phyloP scores from a whole-genome alignment of 371 early-diverging fungal species.

The Basidiobolus heterosporus region DNA sequence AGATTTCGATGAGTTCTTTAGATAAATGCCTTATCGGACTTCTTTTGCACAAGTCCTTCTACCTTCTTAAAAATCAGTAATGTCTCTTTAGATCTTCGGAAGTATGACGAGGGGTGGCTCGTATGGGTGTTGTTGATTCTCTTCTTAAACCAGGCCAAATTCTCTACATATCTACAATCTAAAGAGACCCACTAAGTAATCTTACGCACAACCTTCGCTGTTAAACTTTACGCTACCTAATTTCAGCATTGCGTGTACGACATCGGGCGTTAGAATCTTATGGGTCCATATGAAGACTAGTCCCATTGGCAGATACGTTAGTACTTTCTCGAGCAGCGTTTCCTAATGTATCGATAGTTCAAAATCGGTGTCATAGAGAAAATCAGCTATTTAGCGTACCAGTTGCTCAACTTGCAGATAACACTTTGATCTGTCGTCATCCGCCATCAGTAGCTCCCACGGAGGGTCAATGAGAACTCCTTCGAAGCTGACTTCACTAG shows the following conservation, averaged over 20 bases:
- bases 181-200: background rate
- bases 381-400: background rate
- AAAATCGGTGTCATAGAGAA: background rate
- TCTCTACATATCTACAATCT: slow-evolving; percentile 47
- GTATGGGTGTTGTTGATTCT: slow-evolving; percentile 27
- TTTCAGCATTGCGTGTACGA: slow-evolving; percentile 33
- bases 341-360: slow-evolving; percentile 6
- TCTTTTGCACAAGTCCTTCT: background rate
- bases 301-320: slow-evolving; percentile 28
- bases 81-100: slow-evolving; percentile 30
- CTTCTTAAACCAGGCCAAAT: slow-evolving; percentile 46
- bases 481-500: slow-evolving; percentile 14
- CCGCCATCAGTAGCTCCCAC: slow-evolving; percentile 36
- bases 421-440: slow-evolving; percentile 10
- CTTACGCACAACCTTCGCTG: background rate
- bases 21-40: no score
- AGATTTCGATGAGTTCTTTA: background rate
- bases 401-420: background rate
- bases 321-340: slow-evolving; percentile 22
- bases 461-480: slow-evolving; percentile 45
- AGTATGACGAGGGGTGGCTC: slow-evolving; percentile 25
- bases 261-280: slow-evolving; percentile 33
- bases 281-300: slow-evolving; percentile 44
- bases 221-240: slow-evolving; percentile 27
- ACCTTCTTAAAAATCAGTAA: slow-evolving; percentile 44